These are phyloP conservation scores for Polygonum maritimum DNA, from an alignment of 148 eudicot species.

Conservation along the genomic window DNA sequence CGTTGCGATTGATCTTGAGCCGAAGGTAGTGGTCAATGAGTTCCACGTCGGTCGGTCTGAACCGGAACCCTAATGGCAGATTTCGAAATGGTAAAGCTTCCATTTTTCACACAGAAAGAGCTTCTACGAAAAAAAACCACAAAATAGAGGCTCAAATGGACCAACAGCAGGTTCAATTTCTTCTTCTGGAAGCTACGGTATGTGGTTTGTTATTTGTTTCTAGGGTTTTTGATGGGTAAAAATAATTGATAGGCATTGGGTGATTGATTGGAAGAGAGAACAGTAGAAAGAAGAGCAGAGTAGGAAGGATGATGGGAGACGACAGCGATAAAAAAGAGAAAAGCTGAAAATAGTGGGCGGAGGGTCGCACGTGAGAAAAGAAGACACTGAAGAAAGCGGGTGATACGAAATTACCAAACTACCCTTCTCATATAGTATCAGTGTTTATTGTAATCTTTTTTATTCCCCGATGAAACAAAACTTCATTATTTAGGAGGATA, in stretches of 20 bases:
- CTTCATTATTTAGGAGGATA: no score
- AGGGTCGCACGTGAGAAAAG: conserved; percentile 4
- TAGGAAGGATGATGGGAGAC: background rate
- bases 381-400: background rate
- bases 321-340: conserved; percentile 8
- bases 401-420: background rate
- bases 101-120: conserved; percentile 15
- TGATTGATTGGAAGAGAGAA: background rate
- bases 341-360: background rate
- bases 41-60: conserved; percentile 85
- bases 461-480: no score
- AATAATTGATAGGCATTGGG: background rate
- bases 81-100: conserved; percentile 29
- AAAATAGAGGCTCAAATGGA: background rate
- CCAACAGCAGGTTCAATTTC: background rate
- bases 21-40: conserved; percentile 68
- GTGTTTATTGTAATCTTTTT: no score
- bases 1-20: conserved; percentile 66
- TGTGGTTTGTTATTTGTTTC: background rate
- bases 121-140: background rate
- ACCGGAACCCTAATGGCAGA: conserved; percentile 81
- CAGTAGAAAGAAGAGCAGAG: conserved; percentile 4
- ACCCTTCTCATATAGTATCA: background rate
- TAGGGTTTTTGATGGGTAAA: background rate
- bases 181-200: background rate